Percentiles rank a stretch among this genome's conserved stretches.
Evolutionary conservation across 345 rosid species (phyloP).

Genomic region (Citrus mangshanensis): DNA sequence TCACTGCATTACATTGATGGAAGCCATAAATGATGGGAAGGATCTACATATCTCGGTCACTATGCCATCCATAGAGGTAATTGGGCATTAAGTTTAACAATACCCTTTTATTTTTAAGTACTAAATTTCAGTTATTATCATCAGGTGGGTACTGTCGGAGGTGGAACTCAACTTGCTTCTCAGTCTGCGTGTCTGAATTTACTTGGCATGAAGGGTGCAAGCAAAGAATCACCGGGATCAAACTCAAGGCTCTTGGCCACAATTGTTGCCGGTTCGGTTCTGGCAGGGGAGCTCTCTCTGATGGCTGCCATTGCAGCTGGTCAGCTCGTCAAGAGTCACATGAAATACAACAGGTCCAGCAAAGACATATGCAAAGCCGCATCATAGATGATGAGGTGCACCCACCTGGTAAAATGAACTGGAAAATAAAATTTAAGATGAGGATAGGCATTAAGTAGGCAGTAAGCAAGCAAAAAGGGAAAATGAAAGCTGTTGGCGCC

Average conservation of each 20-base stretch:
- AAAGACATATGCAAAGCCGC: constrained; percentile 44
- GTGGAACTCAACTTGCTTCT: constrained; percentile 87
- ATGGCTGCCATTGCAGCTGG: constrained; percentile 94
- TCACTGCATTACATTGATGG: constrained; percentile 93
- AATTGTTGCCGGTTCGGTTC: constrained; percentile 75
- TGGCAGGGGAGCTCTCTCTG: constrained; percentile 79
- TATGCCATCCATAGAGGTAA: constrained; percentile 86
- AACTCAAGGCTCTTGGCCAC: constrained; percentile 69
- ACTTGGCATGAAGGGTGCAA: constrained; percentile 79
- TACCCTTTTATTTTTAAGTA: background rate
- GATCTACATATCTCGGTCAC: constrained; percentile 81
- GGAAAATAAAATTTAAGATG: constrained; percentile 3
- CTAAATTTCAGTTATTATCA: background rate
- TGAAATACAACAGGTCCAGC: constrained; percentile 92
- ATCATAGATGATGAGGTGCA: constrained; percentile 16
- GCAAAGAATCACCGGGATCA: constrained; percentile 61
- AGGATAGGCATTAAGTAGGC: background rate
- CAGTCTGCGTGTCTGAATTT: constrained; percentile 84
- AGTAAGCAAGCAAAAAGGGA: background rate
- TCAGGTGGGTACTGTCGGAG: constrained; percentile 89
- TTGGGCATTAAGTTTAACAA: background rate
- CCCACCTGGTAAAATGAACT: background rate
- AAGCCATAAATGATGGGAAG: constrained; percentile 72
- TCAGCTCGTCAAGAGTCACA: constrained; percentile 81
- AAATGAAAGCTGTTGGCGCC: background rate